Conservation (phyloP, 768 basidiomycete genomes). For the Vishniacozyma victoriae region DNA sequence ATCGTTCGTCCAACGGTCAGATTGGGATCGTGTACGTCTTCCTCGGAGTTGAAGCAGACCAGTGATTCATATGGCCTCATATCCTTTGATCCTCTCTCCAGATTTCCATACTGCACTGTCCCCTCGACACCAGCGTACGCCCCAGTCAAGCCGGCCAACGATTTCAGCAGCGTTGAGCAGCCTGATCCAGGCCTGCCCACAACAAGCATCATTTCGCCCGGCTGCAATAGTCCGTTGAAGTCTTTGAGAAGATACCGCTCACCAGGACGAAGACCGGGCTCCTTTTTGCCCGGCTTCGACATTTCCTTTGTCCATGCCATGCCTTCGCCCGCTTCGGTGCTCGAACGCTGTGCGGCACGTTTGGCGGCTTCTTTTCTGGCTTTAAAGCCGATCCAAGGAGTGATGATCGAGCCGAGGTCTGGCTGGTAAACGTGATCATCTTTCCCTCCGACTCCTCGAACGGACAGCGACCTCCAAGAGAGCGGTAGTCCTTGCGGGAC, state of each 20-base stretch:
- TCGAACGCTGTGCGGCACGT: neutral
- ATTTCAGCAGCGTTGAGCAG: constrained; percentile 54
- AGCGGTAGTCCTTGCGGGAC: neutral
- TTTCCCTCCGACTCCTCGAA: neutral
- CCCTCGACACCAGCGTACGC: constrained; percentile 3
- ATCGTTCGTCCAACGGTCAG: constrained; percentile 44
- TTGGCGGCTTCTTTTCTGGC: neutral
- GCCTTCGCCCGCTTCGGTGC: constrained; percentile 18
- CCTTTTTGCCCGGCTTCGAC: constrained; percentile 20
- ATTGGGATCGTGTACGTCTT: constrained; percentile 48
- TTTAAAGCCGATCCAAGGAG: neutral
- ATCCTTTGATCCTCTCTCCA: constrained; percentile 23
- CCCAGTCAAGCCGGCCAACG: constrained; percentile 49
- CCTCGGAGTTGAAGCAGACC: constrained; percentile 49
- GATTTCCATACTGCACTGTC: neutral
- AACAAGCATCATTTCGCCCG: constrained; percentile 69
- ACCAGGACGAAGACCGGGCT: constrained; percentile 3
- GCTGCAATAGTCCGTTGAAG: constrained; percentile 61
- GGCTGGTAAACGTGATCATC: neutral
- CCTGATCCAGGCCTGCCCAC: constrained; percentile 50
- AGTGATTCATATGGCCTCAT: constrained; percentile 51
- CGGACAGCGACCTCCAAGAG: neutral
- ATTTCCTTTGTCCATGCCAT: constrained; percentile 46
- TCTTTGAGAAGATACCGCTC: constrained; percentile 53
- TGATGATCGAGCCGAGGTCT: neutral